Evolutionary conservation across 1,284 basidiomycete genomes (phyloP), one percentile per base, ranked within the genome.

Genomic region (Apiotrichum gracile): DNA sequence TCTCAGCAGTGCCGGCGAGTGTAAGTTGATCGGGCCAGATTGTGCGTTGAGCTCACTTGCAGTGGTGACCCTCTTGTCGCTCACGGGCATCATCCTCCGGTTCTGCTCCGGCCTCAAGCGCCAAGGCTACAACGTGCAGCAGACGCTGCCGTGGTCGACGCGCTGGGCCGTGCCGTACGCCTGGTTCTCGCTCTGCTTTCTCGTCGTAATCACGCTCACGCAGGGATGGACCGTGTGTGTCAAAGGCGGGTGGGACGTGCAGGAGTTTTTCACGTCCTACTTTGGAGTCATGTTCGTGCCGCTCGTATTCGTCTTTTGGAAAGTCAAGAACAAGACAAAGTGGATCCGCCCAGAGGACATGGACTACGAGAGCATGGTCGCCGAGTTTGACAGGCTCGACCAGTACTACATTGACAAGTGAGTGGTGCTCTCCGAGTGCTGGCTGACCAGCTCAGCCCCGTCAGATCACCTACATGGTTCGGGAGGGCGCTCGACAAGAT

Each of bases 201-300:
- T 58, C 1, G 12, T 39, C 17, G 50, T 58, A 40, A 43, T 43
- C 17, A 31, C 46, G 40, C 17, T 61, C 31, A 52, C 54, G 22
- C 59, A 61, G 46, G 59, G 59, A 21, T 61, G 55, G 59, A 16
- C 45, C 16, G 52, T 57, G 5, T 61, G 57, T 22, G 40, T 48
- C 17, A 54, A 50, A 26, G 50, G 51, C 14, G 56, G 56, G 4
- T 54, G 56, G 56, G 37, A 55, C 38, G 34, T 39, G 7, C 47
- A 52, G 29, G 41, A 50, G 29, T 51, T 54, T 43, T 42, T 53
- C 31, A 49, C 43, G 2, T 43, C 49, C 44, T 61, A 64, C 45
- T 60, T 57, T 19, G 59, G 57, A 29, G 43, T 64, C 35, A 58
- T 44, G n/a, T 55, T 43, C 26, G 25, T 43, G 14, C 26, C 10